Evolutionary conservation across 768 basidiomycete species (phyloP), one percentile per base, ranked within the genome.

Genomic region (Trametes villosa): DNA sequence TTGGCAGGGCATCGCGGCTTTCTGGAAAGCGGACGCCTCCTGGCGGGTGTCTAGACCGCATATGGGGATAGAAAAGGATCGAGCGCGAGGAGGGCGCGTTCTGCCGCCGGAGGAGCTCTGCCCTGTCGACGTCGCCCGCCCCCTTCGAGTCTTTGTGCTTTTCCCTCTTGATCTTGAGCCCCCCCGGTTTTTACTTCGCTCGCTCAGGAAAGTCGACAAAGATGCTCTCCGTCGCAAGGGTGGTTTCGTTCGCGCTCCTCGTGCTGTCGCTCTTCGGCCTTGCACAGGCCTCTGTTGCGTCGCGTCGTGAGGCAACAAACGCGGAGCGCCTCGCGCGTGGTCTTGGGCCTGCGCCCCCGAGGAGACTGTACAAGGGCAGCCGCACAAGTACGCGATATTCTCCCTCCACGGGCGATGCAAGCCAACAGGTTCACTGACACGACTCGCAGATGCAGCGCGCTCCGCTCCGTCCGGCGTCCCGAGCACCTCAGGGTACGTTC

Each of bases 211-310:
- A 20, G 20, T 38, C 33, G 26, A 26, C 29, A 26, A 45, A 9
- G 26, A 53, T 53, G 55, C 42, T 47, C 33, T 8, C 55, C 2
- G 12, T 38, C 15, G 26, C 36, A 12, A 45, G 55, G 22, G 46
- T 38, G 7, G 26, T 38, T 11, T 36, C 45, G 34, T 56, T 56
- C 46, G 55, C 55, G 55, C 33, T 56, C 55, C 33, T 56, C 45
- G 45, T 34, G 33, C 55, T 56, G 34, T 47, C 55, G 11, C 24
- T 56, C 24, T 38, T 56, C 34, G n/a, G 33, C 24, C 2, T 44
- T 31, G 46, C 30, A 18, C 30, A 47, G 34, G 55, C 46, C 29
- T 47, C 45, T 8, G 22, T 29, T 18, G 45, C 55, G 3, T 31
- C 45, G 5, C 55, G 55, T 24, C 55, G 34, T 27, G 45, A 22